phyloP scores from a whole-genome alignment of 1,284 basidiomycete species.

The Athelia sp. region DNA sequence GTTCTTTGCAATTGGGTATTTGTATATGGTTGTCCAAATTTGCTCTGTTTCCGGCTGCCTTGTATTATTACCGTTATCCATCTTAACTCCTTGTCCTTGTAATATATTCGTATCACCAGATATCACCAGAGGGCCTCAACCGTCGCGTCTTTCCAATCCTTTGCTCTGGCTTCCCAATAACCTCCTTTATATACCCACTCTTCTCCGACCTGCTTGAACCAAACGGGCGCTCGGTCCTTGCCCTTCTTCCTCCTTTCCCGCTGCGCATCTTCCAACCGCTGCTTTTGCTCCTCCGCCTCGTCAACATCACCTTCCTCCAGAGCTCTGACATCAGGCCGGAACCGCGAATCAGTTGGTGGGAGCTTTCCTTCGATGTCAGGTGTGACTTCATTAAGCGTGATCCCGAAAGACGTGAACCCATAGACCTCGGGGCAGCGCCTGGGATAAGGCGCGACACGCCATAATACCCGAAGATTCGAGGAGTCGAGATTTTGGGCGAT shows the following conservation, averaged over 20 bases:
- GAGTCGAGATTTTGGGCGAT: constrained; percentile 62
- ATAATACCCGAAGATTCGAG: constrained; percentile 69
- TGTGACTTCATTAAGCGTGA: constrained; percentile 80
- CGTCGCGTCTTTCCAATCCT: constrained; percentile 51
- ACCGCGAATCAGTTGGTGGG: constrained; percentile 82
- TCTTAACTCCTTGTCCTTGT: too few species aligned
- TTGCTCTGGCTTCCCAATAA: constrained; percentile 76
- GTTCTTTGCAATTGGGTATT: too few species aligned
- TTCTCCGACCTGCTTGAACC: constrained; percentile 69
- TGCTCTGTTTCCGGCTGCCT: too few species aligned
- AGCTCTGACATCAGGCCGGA: constrained; percentile 82
- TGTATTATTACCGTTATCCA: too few species aligned
- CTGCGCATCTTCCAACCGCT: constrained; percentile 62
- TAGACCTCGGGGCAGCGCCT: constrained; percentile 72
- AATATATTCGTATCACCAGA: too few species aligned
- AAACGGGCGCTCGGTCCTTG: constrained; percentile 53
- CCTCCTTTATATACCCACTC: constrained; percentile 75
- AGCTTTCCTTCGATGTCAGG: constrained; percentile 62
- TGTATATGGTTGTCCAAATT: too few species aligned
- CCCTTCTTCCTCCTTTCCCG: constrained; percentile 60
- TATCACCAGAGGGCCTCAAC: constrained; percentile 64
- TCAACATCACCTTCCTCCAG: constrained; percentile 81
- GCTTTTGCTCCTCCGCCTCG: constrained; percentile 74
- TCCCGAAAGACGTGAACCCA: constrained; percentile 77
- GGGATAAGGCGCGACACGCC: constrained; percentile 72